Evolutionary conservation across 768 basidiomycete species (phyloP), one percentile per base, ranked within the genome.

Genomic region (Dentipellis sp.): DNA sequence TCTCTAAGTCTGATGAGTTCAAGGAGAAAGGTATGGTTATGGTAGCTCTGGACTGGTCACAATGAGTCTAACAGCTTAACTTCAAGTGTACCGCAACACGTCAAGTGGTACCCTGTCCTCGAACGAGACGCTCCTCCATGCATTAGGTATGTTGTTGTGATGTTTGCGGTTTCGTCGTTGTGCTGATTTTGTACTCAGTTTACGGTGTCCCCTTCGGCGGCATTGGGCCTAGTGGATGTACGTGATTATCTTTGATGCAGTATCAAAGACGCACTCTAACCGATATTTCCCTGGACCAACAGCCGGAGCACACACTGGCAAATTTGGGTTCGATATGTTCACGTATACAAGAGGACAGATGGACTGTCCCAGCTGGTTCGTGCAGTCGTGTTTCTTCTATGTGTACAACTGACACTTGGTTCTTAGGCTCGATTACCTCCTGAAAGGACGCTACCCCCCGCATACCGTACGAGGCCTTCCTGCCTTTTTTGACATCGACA

Each of bases 121-220:
- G 9, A 91, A 92, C 59, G 90, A 93, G 55, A 74, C 74, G 0
- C 51, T 88, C 42, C 65, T 91, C 17, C 84, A 83, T 22, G 68
- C 72, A 1, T 82, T 69, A 42, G 71, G 84, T 84, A 53, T 49
- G 78, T 70, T 12, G 36, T 11, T 36, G 19, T 14, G 1, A 21
- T 7, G n/a, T 37, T 23, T 36, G 29, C 34, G 11, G 16, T 17
- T 8, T 29, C 22, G 3, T 7, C 38, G n/a, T 5, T 19, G 21
- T 45, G 42, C 42, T 45, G 16, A 47, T 50, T 53, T 55, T 23
- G 39, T 34, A 57, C 8, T 54, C 42, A 81, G 81, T 73, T 14
- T 74, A 82, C 14, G 83, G 80, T 10, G 64, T 88, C 34, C 87
- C 88, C 4, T 85, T 90, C 56, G 88, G 88, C 22, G 88, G 88